Base-by-base conservation (phyloP, 345 rosid species). In the Moringa oleifera region DNA sequence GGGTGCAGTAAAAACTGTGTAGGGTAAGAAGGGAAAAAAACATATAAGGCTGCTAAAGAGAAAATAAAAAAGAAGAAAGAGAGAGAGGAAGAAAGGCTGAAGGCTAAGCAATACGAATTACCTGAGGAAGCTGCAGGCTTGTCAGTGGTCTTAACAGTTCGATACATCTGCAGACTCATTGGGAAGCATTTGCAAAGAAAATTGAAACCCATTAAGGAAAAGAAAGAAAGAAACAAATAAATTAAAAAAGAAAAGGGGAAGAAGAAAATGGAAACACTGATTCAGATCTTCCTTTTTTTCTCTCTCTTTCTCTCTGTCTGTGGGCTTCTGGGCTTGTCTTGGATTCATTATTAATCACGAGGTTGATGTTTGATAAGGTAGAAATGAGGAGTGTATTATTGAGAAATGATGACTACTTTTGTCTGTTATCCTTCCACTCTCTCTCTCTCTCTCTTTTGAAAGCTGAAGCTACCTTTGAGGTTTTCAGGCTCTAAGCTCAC, bases 61-160 rank as follows among this genome's bases (percentile, higher is more conserved):
- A 72, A 53, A 63, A 24, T n/a, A 18, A 46, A 68, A 57, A 62
- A 63, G 23, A 54, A 23, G 46, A 57, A 52, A 62, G 7, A 33
- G 37, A 33, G 11, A 33, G 11, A 5, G 11, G 11, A 4, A 33
- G 11, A 33, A 33, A 4, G 37, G 47, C 16, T 41, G 47, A 15
- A 41, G 47, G 17, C 47, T 41, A 41, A 41, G 66, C 72, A 70
- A 70, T 64, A 64, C 58, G 74, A 71, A 71, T 73, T 86, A 89
- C 96, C 96, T 65, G 96, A 86, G 63, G 90, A 89, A 77, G 83
- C 85, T 58, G 85, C 90, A 62, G 96, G 78, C 71, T 81, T 89
- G 77, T 84, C 90, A 70, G 96, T 89, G 63, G 92, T 83, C 83
- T 86, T 89, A 54, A 89, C 90, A 70, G 96, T 89, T 75, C 96